phyloP scores from a whole-genome alignment of 1,284 basidiomycete species.

The Moesziomyces antarcticus region DNA sequence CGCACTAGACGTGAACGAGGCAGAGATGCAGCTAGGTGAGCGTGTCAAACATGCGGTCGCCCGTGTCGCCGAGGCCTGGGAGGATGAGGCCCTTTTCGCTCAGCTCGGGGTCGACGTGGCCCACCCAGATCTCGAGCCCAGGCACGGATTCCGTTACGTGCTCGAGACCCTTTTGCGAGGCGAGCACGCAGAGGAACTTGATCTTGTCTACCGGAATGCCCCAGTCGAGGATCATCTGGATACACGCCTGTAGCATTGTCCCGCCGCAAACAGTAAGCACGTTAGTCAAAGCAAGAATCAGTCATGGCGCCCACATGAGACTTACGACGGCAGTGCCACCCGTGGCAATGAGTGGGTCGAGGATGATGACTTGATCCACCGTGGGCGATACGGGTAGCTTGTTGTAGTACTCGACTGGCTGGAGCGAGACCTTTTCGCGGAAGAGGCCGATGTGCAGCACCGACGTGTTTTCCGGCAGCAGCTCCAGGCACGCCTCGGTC shows the following conservation, averaged over 20 bases:
- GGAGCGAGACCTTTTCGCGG: conserved; percentile 86
- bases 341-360: conserved; percentile 90
- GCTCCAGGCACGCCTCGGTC: conserved; percentile 81
- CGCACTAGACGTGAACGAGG: too few relatives aligned
- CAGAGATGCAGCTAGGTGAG: conserved; percentile 11
- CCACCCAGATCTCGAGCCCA: conserved; percentile 77
- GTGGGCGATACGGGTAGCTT: conserved; percentile 78
- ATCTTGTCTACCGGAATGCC: conserved; percentile 72
- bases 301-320: neutral
- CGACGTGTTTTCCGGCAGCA: conserved; percentile 82
- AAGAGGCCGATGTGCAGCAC: conserved; percentile 92
- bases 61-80: conserved; percentile 64
- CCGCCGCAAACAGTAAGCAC: neutral
- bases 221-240: conserved; percentile 65
- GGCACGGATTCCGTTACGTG: conserved; percentile 78
- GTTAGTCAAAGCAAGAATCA: conserved; percentile 2
- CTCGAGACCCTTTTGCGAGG: conserved; percentile 78
- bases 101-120: conserved; percentile 57
- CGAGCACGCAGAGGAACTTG: conserved; percentile 85
- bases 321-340: conserved; percentile 84
- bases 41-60: conserved; percentile 58
- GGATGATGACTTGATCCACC: conserved; percentile 83
- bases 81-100: conserved; percentile 59
- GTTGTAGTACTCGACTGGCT: conserved; percentile 79
- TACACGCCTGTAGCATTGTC: conserved; percentile 44